A percentile compares a stretch with the other conserved stretches of the same genome.
phyloP scores from a whole-genome alignment of 2,329 filamentous ascomycete species.

The Leptographium radiaticola region DNA sequence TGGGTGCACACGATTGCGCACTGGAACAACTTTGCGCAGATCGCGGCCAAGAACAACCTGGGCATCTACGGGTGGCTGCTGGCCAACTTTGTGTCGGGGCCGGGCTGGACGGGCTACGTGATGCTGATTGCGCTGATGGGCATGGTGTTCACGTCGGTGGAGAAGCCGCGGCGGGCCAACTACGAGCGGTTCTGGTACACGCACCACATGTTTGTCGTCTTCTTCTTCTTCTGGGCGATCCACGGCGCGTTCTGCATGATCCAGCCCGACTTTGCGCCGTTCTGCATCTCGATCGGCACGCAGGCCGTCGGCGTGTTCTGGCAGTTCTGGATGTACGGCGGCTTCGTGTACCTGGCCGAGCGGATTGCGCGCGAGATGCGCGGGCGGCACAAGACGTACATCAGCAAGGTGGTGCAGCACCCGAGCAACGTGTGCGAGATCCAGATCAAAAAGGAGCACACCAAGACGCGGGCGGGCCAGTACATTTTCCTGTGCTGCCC shows the following conservation, averaged over 20 bases:
- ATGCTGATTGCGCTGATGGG: conserved; percentile 69
- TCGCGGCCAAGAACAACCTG: conserved; percentile 60
- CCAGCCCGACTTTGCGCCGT: conserved; percentile 67
- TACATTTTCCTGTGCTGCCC: conserved; percentile 87
- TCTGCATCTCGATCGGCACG: conserved; percentile 55
- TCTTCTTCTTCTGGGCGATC: conserved; percentile 86
- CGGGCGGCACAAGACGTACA: conserved; percentile 70
- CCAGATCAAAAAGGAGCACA: conserved; percentile 83
- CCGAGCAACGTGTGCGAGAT: conserved; percentile 83
- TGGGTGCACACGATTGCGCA: conserved; percentile 79
- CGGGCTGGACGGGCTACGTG: conserved; percentile 76
- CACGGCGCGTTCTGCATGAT: conserved; percentile 89
- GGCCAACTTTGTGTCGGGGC: conserved; percentile 66
- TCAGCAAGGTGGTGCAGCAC: conserved; percentile 82
- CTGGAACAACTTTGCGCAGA: conserved; percentile 75
- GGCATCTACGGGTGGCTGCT: conserved; percentile 67
- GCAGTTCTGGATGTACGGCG: conserved; percentile 80
- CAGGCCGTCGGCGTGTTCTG: conserved; percentile 66
- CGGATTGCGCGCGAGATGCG: conserved; percentile 65
- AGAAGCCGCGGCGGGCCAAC: conserved; percentile 67
- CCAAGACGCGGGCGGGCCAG: conserved; percentile 68
- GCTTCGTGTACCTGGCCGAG: conserved; percentile 69
- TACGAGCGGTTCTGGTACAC: conserved; percentile 88
- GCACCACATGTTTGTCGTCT: conserved; percentile 76
- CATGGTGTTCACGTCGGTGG: conserved; percentile 65